Conservation (phyloP, 2,329 filamentous ascomycete species). For the Leptographium lundbergii region DNA sequence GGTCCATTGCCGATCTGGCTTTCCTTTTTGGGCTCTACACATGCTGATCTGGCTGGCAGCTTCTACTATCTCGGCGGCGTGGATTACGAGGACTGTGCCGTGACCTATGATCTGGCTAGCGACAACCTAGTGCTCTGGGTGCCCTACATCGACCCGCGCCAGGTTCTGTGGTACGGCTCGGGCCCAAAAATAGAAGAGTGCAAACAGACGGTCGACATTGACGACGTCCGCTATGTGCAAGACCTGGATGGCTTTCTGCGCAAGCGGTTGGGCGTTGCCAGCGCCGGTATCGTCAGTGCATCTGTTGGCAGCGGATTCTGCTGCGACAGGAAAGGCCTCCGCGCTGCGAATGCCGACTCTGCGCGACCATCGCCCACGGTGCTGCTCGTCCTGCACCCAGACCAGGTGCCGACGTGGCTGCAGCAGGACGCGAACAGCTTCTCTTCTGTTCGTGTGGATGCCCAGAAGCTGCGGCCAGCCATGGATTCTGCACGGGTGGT, state of each 20-base stretch:
- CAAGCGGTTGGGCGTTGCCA: constrained; percentile 23
- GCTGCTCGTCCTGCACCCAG: constrained; percentile 30
- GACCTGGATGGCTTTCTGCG: constrained; percentile 36
- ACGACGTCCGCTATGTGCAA: constrained; percentile 50
- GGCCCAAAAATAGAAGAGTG: constrained; percentile 50
- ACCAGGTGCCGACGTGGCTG: constrained; percentile 15
- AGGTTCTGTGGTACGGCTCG: constrained; percentile 51
- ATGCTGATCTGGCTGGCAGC: constrained; percentile 19
- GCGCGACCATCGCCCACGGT: constrained; percentile 14
- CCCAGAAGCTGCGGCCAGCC: constrained; percentile 45
- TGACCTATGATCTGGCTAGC: constrained; percentile 43
- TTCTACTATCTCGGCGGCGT: constrained; percentile 47
- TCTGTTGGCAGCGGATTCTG: constrained; percentile 8
- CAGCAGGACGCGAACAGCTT: neutral
- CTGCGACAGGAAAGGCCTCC: constrained; percentile 13
- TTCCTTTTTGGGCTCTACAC: neutral
- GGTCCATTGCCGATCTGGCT: neutral
- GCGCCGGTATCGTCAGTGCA: neutral
- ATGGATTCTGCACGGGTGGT: constrained; percentile 71
- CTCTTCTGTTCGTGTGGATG: constrained; percentile 30
- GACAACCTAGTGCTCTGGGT: constrained; percentile 63
- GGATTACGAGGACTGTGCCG: constrained; percentile 39
- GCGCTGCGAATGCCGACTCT: neutral
- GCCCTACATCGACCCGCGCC: constrained; percentile 49
- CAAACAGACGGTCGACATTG: constrained; percentile 51